These are phyloP conservation scores for Termitomyces sp. DNA, from an alignment of 768 basidiomycete genomes.

Conservation along the genomic window DNA sequence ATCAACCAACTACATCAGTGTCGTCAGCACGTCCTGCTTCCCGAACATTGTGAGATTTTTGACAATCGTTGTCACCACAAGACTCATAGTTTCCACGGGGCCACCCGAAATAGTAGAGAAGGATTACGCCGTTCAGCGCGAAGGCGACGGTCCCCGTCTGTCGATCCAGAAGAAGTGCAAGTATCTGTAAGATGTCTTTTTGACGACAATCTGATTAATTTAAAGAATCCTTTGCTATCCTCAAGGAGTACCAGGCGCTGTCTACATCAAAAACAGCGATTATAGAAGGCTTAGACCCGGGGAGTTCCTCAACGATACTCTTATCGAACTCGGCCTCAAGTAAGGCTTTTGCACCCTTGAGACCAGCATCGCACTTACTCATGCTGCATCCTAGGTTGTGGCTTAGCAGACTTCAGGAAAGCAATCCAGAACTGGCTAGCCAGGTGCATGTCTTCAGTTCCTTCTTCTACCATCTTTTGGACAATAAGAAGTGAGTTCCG, in stretches of 20 bases:
- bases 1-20: background rate
- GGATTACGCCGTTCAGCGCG: constrained; percentile 12
- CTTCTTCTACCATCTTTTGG: constrained; percentile 96
- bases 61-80: background rate
- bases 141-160: constrained; percentile 16
- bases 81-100: background rate
- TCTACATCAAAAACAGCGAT: constrained; percentile 81
- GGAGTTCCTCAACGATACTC: constrained; percentile 92
- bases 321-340: constrained; percentile 97
- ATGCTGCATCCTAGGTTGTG: constrained; percentile 48
- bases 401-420: constrained; percentile 50
- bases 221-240: constrained; percentile 75
- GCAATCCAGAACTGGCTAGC: constrained; percentile 55
- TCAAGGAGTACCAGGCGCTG: constrained; percentile 58
- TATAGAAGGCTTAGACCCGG: constrained; percentile 64
- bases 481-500: constrained; percentile 50
- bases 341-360: constrained; percentile 28
- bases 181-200: constrained; percentile 13
- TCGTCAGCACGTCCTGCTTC: constrained; percentile 5
- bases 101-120: background rate
- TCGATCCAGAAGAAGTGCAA: constrained; percentile 64
- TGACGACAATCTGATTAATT: background rate
- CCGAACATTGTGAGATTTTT: background rate
- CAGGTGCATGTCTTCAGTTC: constrained; percentile 92
- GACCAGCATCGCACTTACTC: background rate